phyloP scores from a whole-genome alignment of 768 basidiomycete genomes.

The Psilocybe azurescens region DNA sequence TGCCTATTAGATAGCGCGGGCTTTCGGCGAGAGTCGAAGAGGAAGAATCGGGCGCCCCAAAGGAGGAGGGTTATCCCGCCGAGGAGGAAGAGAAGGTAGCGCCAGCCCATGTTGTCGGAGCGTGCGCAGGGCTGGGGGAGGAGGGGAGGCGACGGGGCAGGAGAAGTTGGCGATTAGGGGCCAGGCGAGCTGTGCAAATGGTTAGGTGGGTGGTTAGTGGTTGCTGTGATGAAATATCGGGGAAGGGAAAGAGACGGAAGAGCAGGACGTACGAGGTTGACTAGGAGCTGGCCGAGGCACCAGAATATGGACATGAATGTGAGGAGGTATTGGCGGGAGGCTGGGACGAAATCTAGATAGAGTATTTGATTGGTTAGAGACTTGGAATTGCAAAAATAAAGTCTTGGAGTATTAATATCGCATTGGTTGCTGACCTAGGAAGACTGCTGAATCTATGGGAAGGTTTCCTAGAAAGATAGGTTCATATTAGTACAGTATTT shows the following conservation, averaged over 20 bases:
- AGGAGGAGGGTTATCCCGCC: conserved; percentile 72
- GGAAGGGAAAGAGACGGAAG: too few relatives aligned
- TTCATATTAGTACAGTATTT: too few relatives aligned
- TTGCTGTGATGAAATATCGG: neutral
- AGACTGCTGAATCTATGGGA: conserved; percentile 78
- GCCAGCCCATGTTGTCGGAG: conserved; percentile 74
- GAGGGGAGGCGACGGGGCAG: conserved; percentile 43
- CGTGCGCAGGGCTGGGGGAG: conserved; percentile 12
- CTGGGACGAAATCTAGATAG: conserved; percentile 72
- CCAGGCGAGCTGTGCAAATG: conserved; percentile 68
- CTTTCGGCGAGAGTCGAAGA: too few relatives aligned
- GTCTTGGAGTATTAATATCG: neutral
- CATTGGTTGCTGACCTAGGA: conserved; percentile 56
- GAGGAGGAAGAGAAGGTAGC: conserved; percentile 76
- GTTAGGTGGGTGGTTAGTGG: too few relatives aligned
- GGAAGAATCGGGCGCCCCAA: conserved; percentile 66
- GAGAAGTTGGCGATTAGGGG: conserved; percentile 72
- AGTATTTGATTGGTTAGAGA: too few relatives aligned
- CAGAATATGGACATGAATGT: conserved; percentile 79
- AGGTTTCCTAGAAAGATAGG: conserved; percentile 46
- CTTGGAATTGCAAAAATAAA: too few relatives aligned
- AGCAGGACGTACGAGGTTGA: conserved; percentile 47
- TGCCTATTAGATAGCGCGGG: conserved; percentile 74
- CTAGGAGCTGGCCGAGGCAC: conserved; percentile 78
- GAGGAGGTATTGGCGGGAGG: conserved; percentile 73